These are phyloP conservation scores for Daldinia concentrica DNA, from an alignment of 495 filamentous ascomycete species.

Conservation along the genomic window DNA sequence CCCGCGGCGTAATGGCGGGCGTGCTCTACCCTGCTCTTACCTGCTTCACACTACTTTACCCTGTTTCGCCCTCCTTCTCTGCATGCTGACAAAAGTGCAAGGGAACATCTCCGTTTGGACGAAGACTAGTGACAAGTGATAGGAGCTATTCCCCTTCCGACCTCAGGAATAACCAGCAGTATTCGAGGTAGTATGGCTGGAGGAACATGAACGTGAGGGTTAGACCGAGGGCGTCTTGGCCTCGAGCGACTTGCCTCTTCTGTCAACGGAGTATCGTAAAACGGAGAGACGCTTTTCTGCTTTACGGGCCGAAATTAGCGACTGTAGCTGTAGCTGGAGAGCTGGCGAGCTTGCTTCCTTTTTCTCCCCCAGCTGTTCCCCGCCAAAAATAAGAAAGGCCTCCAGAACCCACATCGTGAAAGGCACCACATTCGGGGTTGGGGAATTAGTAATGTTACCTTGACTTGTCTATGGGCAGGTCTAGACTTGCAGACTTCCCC, in stretches of 20 bases:
- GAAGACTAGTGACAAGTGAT: neutral
- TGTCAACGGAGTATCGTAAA: constrained; percentile 30
- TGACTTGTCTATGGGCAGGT: too few species aligned
- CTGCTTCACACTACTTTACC: neutral
- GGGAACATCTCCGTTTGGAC: constrained; percentile 27
- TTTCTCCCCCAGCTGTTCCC: constrained; percentile 5
- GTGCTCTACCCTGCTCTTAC: neutral
- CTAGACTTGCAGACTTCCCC: too few species aligned
- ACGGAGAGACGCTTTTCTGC: constrained; percentile 3
- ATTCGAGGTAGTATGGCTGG: constrained; percentile 20
- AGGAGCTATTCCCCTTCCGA: constrained; percentile 14
- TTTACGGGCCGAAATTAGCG: constrained; percentile 38
- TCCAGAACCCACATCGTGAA: constrained; percentile 14
- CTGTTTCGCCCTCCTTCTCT: neutral
- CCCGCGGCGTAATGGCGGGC: constrained; percentile 6
- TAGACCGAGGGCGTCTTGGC: constrained; percentile 32
- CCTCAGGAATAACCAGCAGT: constrained; percentile 5
- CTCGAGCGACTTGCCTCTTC: constrained; percentile 25
- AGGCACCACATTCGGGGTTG: constrained; percentile 3
- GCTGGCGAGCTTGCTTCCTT: neutral
- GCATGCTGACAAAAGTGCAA: constrained; percentile 30
- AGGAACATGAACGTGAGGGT: constrained; percentile 7
- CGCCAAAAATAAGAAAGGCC: neutral
- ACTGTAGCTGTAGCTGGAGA: neutral
- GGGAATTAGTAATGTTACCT: constrained; percentile 14